A percentile compares a stretch with the other conserved stretches of the same genome.
These are phyloP conservation scores for Mortierella sp. DNA, from an alignment of 371 early-diverging fungal genomes.

Conservation along the genomic window DNA sequence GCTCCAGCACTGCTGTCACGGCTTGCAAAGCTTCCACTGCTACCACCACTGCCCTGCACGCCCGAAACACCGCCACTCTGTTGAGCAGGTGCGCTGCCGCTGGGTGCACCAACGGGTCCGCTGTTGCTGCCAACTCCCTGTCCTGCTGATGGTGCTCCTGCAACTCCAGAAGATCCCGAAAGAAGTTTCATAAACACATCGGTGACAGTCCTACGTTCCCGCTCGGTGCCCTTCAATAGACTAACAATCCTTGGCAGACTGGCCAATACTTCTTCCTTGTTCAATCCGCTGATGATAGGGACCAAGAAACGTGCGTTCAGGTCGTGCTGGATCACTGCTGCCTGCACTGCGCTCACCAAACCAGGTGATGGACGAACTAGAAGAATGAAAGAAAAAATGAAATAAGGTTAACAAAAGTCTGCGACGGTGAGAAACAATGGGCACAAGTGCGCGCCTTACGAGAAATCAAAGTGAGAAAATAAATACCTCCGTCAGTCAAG, in stretches of 20 bases:
- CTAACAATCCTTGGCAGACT: slow-evolving; percentile 73
- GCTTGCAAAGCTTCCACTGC: neutral
- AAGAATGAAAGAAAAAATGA: neutral
- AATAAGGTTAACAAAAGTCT: slow-evolving; percentile 12
- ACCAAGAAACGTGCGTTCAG: slow-evolving; percentile 80
- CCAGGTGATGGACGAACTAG: slow-evolving; percentile 68
- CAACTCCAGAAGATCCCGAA: slow-evolving; percentile 34
- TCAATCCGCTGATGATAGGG: slow-evolving; percentile 74
- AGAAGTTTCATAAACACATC: slow-evolving; percentile 71
- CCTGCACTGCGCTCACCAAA: slow-evolving; percentile 73
- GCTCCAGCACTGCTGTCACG: slow-evolving; percentile 20
- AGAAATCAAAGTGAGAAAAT: neutral
- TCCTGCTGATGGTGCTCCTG: neutral
- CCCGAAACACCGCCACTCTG: neutral
- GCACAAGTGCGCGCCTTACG: neutral
- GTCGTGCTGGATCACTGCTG: slow-evolving; percentile 64
- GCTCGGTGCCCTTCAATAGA: slow-evolving; percentile 74
- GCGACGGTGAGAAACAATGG: neutral
- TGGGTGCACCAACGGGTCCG: neutral
- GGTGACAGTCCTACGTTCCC: slow-evolving; percentile 67
- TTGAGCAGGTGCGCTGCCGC: neutral
- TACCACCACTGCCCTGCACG: neutral
- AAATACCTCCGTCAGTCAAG: slow-evolving; percentile 79
- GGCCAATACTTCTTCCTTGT: slow-evolving; percentile 71
- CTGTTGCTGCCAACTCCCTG: neutral